Evolutionary conservation across 257 asterid genomes (phyloP).

Genomic region (Capsicum baccatum): DNA sequence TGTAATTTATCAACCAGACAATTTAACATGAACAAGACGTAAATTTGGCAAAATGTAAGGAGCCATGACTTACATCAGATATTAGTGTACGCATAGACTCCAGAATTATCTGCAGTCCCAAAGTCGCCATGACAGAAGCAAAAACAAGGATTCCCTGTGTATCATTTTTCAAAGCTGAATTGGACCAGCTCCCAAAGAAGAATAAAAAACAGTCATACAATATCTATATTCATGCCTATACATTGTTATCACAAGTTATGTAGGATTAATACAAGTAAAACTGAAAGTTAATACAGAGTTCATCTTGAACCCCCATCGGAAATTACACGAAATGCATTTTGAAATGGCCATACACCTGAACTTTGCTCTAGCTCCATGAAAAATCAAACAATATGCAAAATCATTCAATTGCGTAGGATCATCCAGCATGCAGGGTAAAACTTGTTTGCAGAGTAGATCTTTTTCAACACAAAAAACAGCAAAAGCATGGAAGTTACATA

Average conservation of each 20-base stretch:
- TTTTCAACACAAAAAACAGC: constrained; percentile 16
- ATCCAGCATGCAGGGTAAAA: constrained; percentile 19
- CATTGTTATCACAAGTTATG: not conserved
- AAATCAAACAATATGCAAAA: not conserved
- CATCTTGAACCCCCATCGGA: constrained; percentile 21
- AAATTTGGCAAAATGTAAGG: not conserved
- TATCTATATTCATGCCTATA: not conserved
- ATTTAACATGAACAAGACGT: not conserved
- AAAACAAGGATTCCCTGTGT: constrained; percentile 65
- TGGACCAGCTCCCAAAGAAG: not conserved
- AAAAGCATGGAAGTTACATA: not conserved
- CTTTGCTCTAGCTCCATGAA: constrained; percentile 2
- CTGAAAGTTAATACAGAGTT: constrained; percentile 13
- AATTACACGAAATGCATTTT: not conserved
- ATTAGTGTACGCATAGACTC: constrained; percentile 54
- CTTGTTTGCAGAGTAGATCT: not conserved
- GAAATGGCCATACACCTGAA: not conserved
- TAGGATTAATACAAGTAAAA: constrained; percentile 14
- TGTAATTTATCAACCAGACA: constrained; percentile 11
- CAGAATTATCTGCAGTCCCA: constrained; percentile 59
- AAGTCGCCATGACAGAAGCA: constrained; percentile 68
- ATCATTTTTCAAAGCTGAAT: constrained; percentile 25
- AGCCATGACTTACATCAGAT: constrained; percentile 45
- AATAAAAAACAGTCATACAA: constrained; percentile 1
- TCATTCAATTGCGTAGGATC: not conserved